Base-by-base conservation (phyloP, 2,329 filamentous ascomycete genomes). In the Verticillium zaregamsianum region DNA sequence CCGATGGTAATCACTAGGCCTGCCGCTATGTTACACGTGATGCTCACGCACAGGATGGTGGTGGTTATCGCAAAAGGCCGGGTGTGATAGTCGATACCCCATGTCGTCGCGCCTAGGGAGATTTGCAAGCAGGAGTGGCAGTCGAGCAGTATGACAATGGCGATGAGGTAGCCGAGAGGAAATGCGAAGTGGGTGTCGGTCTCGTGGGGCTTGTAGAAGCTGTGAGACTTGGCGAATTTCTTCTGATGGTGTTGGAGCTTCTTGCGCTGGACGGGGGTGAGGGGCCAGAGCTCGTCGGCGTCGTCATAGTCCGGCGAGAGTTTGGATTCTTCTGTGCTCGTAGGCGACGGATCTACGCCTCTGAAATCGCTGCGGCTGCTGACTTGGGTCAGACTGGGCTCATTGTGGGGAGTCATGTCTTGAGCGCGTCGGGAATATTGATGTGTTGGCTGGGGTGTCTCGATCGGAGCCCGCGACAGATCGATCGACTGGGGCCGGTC, bases 181-280 rank as follows among this genome's bases (percentile, higher is more conserved):
- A 96, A 96, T 0, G 92, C 89, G 70, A 87, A 82, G 71, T 96
- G 92, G 0, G 92, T 96, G 37, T 86, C 81, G 0, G 92, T 96
- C 74, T 96, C 92, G 73, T 96, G 90, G 0, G 92, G 91, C 69
- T 93, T 93, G 80, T 96, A 96, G 74, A 94, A 96, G 6, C 90
- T 93, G 72, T 96, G 92, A 0, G 89, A 92, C 67, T 90, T 92
- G 70, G 89, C 83, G 69, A 95, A 90, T 69, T 93, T 94, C 67
- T 81, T 83, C 70, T 93, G 90, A 69, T 96, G 92, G 71, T 95
- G 88, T 58, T 88, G 82, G 11, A 96, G 82, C 57, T 83, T 85
- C 63, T 82, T 81, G 69, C 93, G 89, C 72, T 95, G 90, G 63
- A 83, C 76, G 5, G 79, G 77, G 0, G 80, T 87, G 3, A 95